These are phyloP conservation scores for Halophytophthora polymorphica DNA, from an alignment of 352 stramenopile species.

Conservation along the genomic window DNA sequence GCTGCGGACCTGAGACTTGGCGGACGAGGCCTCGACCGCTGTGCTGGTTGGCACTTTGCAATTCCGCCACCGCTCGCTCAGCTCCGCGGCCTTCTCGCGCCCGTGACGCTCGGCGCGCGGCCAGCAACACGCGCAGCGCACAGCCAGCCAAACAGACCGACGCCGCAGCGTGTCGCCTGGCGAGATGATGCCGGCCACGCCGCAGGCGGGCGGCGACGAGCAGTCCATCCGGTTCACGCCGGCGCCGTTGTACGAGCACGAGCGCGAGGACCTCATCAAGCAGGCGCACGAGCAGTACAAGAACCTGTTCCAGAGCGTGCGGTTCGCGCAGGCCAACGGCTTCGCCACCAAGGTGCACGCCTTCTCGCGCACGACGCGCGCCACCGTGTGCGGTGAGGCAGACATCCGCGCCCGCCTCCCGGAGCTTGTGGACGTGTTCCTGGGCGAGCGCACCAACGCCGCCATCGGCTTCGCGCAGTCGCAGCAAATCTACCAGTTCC, in stretches of 20 bases:
- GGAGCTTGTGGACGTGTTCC: constrained; percentile 60
- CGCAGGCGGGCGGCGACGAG: constrained; percentile 1
- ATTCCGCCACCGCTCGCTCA: too few relatives aligned
- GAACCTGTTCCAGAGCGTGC: constrained; percentile 42
- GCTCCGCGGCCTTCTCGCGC: too few relatives aligned
- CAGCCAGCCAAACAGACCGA: too few relatives aligned
- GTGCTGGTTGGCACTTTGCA: too few relatives aligned
- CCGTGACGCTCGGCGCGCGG: too few relatives aligned
- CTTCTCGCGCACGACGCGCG: constrained; percentile 47
- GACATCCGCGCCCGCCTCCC: constrained; percentile 46
- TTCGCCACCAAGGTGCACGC: constrained; percentile 51
- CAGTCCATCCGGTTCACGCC: constrained; percentile 36
- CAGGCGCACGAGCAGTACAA: constrained; percentile 31
- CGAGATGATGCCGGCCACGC: constrained; percentile 16
- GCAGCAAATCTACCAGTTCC: constrained; percentile 52
- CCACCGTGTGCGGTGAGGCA: constrained; percentile 42
- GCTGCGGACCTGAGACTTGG: too few relatives aligned
- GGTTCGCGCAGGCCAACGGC: constrained; percentile 31
- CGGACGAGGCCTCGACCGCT: too few relatives aligned
- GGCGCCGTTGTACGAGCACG: constrained; percentile 28
- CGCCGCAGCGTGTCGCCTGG: too few relatives aligned
- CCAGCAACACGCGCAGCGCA: too few relatives aligned
- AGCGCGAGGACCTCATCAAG: constrained; percentile 34
- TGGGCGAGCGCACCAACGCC: constrained; percentile 53
- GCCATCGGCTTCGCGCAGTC: constrained; percentile 63